These are phyloP conservation scores for Cladorrhinum sp. DNA, from an alignment of 2,329 filamentous ascomycete genomes.

Conservation along the genomic window DNA sequence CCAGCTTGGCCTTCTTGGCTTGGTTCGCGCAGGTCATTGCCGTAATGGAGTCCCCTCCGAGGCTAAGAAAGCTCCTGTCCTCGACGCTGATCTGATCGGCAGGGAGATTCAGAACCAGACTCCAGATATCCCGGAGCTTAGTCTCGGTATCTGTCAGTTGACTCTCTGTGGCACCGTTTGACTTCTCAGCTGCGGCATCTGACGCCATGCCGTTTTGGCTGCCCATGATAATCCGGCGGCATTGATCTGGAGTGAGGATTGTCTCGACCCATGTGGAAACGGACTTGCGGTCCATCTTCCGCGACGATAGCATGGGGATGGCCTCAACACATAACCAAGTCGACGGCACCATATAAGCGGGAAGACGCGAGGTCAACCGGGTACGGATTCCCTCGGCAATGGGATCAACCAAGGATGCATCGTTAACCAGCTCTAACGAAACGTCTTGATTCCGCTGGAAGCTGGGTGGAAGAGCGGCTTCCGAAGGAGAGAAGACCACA, in stretches of 20 bases:
- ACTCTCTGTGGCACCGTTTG: constrained; percentile 9
- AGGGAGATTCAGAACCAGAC: constrained; percentile 38
- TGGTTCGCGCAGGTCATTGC: constrained; percentile 44
- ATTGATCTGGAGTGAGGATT: constrained; percentile 34
- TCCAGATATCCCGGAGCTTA: constrained; percentile 35
- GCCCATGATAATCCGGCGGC: constrained; percentile 38
- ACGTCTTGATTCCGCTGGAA: background rate
- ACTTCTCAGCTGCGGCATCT: background rate
- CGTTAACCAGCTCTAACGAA: background rate
- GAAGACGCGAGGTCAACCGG: constrained; percentile 35
- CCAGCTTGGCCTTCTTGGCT: constrained; percentile 31
- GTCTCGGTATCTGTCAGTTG: constrained; percentile 17
- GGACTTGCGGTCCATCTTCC: constrained; percentile 36
- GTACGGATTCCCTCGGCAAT: constrained; percentile 28
- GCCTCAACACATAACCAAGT: constrained; percentile 30
- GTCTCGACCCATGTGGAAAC: constrained; percentile 43
- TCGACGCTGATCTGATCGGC: constrained; percentile 30
- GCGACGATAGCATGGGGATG: constrained; percentile 28
- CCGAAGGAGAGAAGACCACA: constrained; percentile 20
- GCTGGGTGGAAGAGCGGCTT: constrained; percentile 25
- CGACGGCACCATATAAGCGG: constrained; percentile 37
- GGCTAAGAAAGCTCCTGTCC: constrained; percentile 35
- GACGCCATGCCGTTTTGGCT: background rate
- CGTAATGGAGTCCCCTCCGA: constrained; percentile 45
- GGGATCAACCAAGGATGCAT: constrained; percentile 11